Evolutionary conservation across 169 alveolate species (phyloP).

Genomic region (Plasmodium inui): DNA sequence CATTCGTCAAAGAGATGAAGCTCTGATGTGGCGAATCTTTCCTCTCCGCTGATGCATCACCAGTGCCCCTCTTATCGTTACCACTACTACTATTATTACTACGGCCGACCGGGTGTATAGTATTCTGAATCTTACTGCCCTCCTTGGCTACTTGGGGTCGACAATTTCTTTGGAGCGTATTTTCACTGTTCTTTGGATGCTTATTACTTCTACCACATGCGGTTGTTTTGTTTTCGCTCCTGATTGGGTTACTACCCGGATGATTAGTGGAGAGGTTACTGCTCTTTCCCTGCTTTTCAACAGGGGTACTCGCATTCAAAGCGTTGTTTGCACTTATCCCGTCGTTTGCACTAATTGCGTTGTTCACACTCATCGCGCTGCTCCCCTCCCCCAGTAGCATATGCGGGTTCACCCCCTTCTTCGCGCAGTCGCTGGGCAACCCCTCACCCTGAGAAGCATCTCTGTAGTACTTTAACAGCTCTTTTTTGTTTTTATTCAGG

Average conservation of each 20-base stretch:
- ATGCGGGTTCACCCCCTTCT: background rate
- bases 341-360: background rate
- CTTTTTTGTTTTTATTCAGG: background rate
- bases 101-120: background rate
- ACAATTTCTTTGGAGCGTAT: background rate
- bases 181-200: background rate
- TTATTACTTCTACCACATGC: background rate
- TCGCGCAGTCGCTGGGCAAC: background rate
- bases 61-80: background rate
- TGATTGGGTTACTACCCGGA: background rate
- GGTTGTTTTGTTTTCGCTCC: background rate
- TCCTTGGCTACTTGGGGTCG: background rate
- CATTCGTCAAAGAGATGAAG: conserved; percentile 4
- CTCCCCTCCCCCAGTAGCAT: background rate
- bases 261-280: background rate
- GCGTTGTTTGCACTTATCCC: background rate
- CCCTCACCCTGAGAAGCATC: background rate
- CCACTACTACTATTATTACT: background rate
- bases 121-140: background rate
- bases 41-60: background rate
- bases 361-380: background rate
- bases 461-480: background rate
- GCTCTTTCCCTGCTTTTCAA: no score
- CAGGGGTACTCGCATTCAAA: background rate
- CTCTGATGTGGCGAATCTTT: background rate